A percentile compares a stretch with the other conserved stretches of the same genome.
phyloP scores from a whole-genome alignment of 2,329 filamentous ascomycete genomes.

The Colletotrichum incanum region DNA sequence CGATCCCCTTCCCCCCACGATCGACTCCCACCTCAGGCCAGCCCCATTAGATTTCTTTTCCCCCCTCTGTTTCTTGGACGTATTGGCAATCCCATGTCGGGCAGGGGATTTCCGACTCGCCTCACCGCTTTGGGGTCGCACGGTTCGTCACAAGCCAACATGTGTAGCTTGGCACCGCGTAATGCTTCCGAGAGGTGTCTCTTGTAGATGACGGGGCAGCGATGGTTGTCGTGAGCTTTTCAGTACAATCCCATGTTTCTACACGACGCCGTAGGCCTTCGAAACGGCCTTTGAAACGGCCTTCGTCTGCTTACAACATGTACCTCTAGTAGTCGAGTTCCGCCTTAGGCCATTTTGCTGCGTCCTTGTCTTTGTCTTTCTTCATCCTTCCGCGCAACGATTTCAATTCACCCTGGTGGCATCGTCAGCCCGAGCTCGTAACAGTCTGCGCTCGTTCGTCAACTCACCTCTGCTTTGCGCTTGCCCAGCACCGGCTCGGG shows the following conservation, averaged over 20 bases:
- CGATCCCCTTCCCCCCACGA: constrained; percentile 30
- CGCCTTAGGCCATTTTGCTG: constrained; percentile 34
- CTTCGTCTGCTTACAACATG: neutral
- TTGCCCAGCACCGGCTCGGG: constrained; percentile 80
- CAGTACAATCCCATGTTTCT: neutral
- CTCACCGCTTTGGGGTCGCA: constrained; percentile 20
- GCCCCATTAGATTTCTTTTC: constrained; percentile 9
- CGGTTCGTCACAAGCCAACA: constrained; percentile 8
- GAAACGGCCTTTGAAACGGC: too few relatives aligned
- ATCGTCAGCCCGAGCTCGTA: constrained; percentile 44
- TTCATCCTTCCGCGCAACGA: constrained; percentile 50
- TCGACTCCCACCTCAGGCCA: constrained; percentile 2
- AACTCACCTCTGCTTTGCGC: constrained; percentile 79
- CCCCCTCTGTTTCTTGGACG: constrained; percentile 10
- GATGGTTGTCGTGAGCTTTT: constrained; percentile 4
- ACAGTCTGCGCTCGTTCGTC: neutral
- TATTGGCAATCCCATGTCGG: constrained; percentile 6
- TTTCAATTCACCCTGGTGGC: constrained; percentile 52
- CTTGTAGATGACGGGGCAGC: constrained; percentile 1
- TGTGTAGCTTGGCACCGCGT: constrained; percentile 22
- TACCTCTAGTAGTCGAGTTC: constrained; percentile 34
- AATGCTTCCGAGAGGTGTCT: neutral
- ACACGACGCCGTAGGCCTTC: neutral
- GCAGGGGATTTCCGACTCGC: constrained; percentile 5
- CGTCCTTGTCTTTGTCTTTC: constrained; percentile 47